phyloP scores from a whole-genome alignment of 257 asterid genomes.

The Solanum infundibuliforme region DNA sequence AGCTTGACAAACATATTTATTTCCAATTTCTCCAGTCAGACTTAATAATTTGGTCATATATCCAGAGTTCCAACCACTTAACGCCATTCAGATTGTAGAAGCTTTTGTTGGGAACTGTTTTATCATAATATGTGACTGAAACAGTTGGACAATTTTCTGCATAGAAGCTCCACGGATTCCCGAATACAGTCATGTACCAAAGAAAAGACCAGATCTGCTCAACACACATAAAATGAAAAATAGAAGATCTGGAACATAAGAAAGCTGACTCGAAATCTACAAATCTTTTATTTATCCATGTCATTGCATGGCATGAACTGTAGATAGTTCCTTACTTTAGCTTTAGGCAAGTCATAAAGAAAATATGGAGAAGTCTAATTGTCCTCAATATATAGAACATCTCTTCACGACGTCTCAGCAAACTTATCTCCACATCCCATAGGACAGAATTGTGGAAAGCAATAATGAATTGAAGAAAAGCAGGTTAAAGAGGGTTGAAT shows the following conservation, averaged over 20 bases:
- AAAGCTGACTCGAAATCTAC: background rate
- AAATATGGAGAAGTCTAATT: background rate
- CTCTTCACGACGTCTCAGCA: background rate
- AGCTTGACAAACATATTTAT: background rate
- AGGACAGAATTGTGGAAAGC: background rate
- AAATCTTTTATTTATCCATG: background rate
- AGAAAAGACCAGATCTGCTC: background rate
- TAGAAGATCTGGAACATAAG: background rate
- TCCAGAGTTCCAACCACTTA: background rate
- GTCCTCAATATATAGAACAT: background rate
- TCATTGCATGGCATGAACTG: background rate
- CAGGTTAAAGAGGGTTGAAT: background rate
- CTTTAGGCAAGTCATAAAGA: background rate
- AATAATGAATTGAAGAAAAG: background rate
- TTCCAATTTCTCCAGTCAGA: background rate
- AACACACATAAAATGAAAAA: background rate
- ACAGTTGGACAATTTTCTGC: background rate
- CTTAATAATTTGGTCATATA: background rate
- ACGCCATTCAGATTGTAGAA: background rate
- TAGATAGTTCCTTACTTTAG: background rate
- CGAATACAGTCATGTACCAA: background rate
- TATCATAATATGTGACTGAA: background rate
- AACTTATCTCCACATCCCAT: background rate
- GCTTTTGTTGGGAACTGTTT: background rate
- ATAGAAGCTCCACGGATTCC: background rate